Evolutionary conservation across 148 eudicot genomes (phyloP), one percentile per base, ranked within the genome.

Genomic region (Rhododendron molle): DNA sequence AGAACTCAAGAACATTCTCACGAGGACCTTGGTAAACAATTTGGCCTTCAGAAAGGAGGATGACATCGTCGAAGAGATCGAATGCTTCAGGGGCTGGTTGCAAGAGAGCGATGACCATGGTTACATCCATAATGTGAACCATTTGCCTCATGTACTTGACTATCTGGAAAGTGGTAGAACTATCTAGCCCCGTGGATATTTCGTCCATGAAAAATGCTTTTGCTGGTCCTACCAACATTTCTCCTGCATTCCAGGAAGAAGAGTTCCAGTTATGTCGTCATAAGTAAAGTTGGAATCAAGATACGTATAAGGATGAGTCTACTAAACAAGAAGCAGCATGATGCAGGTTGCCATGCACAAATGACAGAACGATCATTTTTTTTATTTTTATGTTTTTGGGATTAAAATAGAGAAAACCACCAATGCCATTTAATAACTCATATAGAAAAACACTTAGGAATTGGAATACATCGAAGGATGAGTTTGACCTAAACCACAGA

Each of bases 81-180:
- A 74, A 90, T 30, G 91, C 88, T 46, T 90, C 91, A 3, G 91
- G 91, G 9, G 85, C 89, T 9, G 91, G 91, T 78, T 90, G 91
- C 23, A 90, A 28, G 15, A 90, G 89, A 21, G 91, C 86, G 46
- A 90, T 90, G 67, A 90, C 76, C 88, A 88, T 88, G 62, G 91
- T 89, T 73, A 86, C 73, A 38, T 88, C 89, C 47, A 49, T 86
- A 38, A 87, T 84, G 46, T 89, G 91, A 81, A 87, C 89, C 89
- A 87, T 86, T 78, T 89, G 91, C 69, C 83, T 87, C 85, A 89
- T 85, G 71, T 76, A 87, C 54, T 83, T 87, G 54, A 82, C 82
- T n/a, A 89, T 89, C 18, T 84, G 89, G 62, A 80, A 90, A 12
- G 91, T 88, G 36, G 90, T 90, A 23, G 91, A 88, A 65, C 91